Evolutionary conservation across 2,329 filamentous ascomycete genomes (phyloP).

Genomic region (Fusarium kyushuense): DNA sequence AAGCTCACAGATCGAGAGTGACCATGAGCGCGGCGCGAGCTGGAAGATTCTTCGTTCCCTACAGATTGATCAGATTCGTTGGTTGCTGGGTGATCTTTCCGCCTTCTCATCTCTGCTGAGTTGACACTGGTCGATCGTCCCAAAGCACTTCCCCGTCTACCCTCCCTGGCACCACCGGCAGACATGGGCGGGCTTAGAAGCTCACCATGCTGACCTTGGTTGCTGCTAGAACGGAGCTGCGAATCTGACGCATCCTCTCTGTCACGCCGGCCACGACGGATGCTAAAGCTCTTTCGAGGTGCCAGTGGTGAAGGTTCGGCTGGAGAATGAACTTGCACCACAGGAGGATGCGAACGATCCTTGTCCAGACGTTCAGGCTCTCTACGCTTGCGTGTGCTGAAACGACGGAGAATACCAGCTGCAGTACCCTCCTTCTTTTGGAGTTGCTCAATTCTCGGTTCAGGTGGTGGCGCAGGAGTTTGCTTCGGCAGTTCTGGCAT

Average conservation of each 20-base stretch:
- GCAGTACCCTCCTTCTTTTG: slow-evolving; percentile 89
- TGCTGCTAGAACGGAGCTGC: slow-evolving; percentile 67
- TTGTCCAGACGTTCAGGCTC: slow-evolving; percentile 73
- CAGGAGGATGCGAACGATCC: slow-evolving; percentile 76
- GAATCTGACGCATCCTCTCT: slow-evolving; percentile 62
- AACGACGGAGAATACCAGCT: slow-evolving; percentile 84
- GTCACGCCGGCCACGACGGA: slow-evolving; percentile 70
- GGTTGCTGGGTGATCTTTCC: slow-evolving; percentile 77
- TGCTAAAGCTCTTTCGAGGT: slow-evolving; percentile 89
- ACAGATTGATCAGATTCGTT: slow-evolving; percentile 84
- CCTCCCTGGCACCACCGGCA: slow-evolving; percentile 66
- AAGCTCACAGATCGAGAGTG: slow-evolving; percentile 72
- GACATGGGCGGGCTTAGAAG: slow-evolving; percentile 79
- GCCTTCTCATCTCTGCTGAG: slow-evolving; percentile 82
- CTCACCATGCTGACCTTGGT: slow-evolving; percentile 80
- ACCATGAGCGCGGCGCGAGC: slow-evolving; percentile 63
- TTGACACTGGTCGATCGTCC: slow-evolving; percentile 93
- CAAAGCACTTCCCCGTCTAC: slow-evolving; percentile 73
- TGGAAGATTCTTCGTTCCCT: slow-evolving; percentile 63
- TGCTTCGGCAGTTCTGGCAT: slow-evolving; percentile 69
- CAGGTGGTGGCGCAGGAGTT: slow-evolving; percentile 54
- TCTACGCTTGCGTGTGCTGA: slow-evolving; percentile 86
- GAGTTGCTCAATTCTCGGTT: slow-evolving; percentile 70
- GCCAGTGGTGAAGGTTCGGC: slow-evolving; percentile 70
- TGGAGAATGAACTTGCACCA: slow-evolving; percentile 83